phyloP scores from a whole-genome alignment of 2,329 filamentous ascomycete genomes.

The Microthyrium microscopicum region DNA sequence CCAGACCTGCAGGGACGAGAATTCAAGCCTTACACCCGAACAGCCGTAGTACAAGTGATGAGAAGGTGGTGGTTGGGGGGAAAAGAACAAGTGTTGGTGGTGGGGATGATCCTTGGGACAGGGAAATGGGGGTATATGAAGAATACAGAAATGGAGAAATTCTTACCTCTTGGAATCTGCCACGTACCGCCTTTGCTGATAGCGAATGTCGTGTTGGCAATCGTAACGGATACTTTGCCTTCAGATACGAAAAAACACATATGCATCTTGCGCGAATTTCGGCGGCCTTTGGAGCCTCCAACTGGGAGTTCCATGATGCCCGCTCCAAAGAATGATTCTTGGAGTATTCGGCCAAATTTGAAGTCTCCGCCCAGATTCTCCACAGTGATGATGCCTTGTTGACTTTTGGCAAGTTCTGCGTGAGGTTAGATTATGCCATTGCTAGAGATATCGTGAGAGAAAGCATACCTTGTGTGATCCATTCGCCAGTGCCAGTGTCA shows the following conservation, averaged over 20 bases:
- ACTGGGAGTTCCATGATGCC: constrained; percentile 81
- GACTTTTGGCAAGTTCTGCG: constrained; percentile 43
- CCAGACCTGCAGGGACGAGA: no score
- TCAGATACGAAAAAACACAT: constrained; percentile 87
- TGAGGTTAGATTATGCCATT: constrained; percentile 9
- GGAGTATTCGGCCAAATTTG: constrained; percentile 76
- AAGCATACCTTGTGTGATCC: constrained; percentile 22
- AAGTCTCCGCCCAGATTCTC: constrained; percentile 54
- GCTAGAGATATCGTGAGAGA: constrained; percentile 1
- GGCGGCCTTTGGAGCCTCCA: constrained; percentile 66
- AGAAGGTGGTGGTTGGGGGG: no score
- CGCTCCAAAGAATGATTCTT: constrained; percentile 69
- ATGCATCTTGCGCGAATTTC: constrained; percentile 91
- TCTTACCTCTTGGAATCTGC: constrained; percentile 84
- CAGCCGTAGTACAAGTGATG: no score
- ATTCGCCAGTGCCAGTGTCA: constrained; percentile 36
- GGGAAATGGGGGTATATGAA: no score
- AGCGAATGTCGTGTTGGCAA: constrained; percentile 58
- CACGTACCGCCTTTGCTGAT: constrained; percentile 80
- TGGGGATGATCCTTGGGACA: no score
- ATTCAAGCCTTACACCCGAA: no score
- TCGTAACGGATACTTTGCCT: constrained; percentile 65
- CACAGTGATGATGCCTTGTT: constrained; percentile 37
- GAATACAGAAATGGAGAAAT: not conserved
- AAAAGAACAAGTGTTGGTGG: no score